Base-by-base conservation (phyloP, 306 rosid species). In the Prunus davidiana region DNA sequence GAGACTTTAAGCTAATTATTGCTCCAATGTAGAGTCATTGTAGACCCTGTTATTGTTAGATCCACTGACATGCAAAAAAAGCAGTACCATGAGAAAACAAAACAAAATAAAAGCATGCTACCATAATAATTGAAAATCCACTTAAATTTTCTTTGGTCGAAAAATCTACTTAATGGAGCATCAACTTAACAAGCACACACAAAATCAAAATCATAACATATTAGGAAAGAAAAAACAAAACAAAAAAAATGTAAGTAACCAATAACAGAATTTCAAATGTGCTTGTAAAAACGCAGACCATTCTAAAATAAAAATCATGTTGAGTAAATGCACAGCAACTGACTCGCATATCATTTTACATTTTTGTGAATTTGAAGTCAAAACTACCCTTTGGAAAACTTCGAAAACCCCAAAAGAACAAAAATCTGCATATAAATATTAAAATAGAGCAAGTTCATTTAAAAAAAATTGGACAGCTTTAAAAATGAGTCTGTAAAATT, bases 1-100 rank as follows among this genome's bases (percentile, higher is more conserved):
- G 64, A 46, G 67, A 79, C 75, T 74, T 81, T 76, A 76, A 54
- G 60, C 75, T 62, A 65, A 47, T 24, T 50, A 67, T 18, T 13
- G 64, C 46, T 51, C 66, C 73, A 73, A 25, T 64, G 62, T 56
- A 75, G 22, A 18, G 12, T 57, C 20, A 57, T 7, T 56, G 34
- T 25, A 67, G 3, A 55, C 52, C 22, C 9, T n/a, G 64, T 34
- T 51, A 52, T 15, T 57, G 11, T 1, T 71, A 74, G 13, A 69
- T 60, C 76, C 9, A 51, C 61, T 32, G 65, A 50, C 79, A 34
- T 20, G 51, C 46, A 28, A 30, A 66, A 73, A 57, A 20, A 30
- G 51, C 45, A 57, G 14, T 25, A 22, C 22, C 51, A 25, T 30
- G 30, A 64, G 75, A 47, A n/a, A 18, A n/a, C 20, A 62, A 34